Evolutionary conservation across 495 filamentous ascomycete species (phyloP).

Genomic region (Talaromyces stipitatus): DNA sequence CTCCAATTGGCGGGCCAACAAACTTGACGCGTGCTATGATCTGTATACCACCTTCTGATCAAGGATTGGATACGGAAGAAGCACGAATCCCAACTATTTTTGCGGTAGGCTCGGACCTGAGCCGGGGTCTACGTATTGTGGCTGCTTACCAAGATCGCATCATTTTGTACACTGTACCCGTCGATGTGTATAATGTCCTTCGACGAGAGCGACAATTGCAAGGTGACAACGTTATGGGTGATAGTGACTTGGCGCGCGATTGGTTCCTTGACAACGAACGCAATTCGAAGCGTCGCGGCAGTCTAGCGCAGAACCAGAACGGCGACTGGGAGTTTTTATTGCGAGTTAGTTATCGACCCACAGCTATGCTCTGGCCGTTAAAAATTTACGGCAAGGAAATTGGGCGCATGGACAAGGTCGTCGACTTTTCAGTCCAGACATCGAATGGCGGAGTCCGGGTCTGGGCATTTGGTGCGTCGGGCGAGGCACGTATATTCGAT

Average conservation of each 20-base stretch:
- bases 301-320: constrained; percentile 28
- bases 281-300: constrained; percentile 21
- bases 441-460: constrained; percentile 26
- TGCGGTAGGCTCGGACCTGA: constrained; percentile 50
- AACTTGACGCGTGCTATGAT: constrained; percentile 39
- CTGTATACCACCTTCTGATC: constrained; percentile 30
- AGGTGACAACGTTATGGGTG: constrained; percentile 26
- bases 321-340: constrained; percentile 34
- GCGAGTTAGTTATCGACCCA: constrained; percentile 26
- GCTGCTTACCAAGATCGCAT: constrained; percentile 49
- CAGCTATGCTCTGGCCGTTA: constrained; percentile 33
- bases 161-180: constrained; percentile 55
- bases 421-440: constrained; percentile 32
- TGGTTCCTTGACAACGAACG: constrained; percentile 27
- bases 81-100: constrained; percentile 44
- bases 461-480: constrained; percentile 32
- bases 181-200: constrained; percentile 48
- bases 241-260: constrained; percentile 24
- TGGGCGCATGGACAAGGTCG: constrained; percentile 24
- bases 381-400: constrained; percentile 38
- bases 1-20: constrained; percentile 48
- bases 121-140: constrained; percentile 54
- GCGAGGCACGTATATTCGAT: constrained; percentile 26
- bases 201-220: constrained; percentile 30
- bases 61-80: constrained; percentile 26